phyloP scores from a whole-genome alignment of 2,329 filamentous ascomycete species.

The Neurospora sp. region DNA sequence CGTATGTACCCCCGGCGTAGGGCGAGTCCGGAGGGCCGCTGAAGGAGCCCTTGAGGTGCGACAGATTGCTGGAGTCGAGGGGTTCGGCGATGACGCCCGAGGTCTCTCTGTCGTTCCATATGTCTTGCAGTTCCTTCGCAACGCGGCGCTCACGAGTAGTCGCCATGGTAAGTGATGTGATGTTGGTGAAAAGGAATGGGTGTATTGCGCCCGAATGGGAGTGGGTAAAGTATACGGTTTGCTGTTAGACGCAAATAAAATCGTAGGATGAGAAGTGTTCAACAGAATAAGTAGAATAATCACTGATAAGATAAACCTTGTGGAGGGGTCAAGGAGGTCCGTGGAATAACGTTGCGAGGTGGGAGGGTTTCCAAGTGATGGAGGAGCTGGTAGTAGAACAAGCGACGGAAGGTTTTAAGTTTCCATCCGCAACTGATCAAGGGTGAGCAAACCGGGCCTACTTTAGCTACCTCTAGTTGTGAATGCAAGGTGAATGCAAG shows the following conservation, averaged over 20 bases:
- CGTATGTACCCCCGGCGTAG: slow-evolving; percentile 76
- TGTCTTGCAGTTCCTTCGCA: slow-evolving; percentile 67
- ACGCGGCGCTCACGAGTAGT: slow-evolving; percentile 50
- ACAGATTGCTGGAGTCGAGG: slow-evolving; percentile 58
- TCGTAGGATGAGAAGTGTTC: neutral
- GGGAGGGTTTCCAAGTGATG: neutral
- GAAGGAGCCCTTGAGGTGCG: slow-evolving; percentile 75
- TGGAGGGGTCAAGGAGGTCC: neutral
- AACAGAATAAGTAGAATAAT: neutral
- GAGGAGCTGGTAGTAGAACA: neutral
- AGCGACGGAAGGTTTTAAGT: neutral
- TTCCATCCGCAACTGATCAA: neutral
- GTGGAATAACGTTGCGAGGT: neutral
- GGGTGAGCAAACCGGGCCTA: neutral
- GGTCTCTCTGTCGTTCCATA: slow-evolving; percentile 57
- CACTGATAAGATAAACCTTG: neutral
- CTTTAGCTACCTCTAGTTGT: neutral
- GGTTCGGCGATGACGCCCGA: slow-evolving; percentile 67
- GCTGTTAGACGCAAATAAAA: neutral
- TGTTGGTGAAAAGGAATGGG: neutral
- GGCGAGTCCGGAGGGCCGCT: slow-evolving; percentile 83
- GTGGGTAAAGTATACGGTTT: neutral
- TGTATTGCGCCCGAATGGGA: neutral
- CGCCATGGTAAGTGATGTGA: slow-evolving; percentile 27
- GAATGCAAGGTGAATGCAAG: neutral